Evolutionary conservation across 2,329 filamentous ascomycete genomes (phyloP).

Genomic region (Neonectria magnoliae): DNA sequence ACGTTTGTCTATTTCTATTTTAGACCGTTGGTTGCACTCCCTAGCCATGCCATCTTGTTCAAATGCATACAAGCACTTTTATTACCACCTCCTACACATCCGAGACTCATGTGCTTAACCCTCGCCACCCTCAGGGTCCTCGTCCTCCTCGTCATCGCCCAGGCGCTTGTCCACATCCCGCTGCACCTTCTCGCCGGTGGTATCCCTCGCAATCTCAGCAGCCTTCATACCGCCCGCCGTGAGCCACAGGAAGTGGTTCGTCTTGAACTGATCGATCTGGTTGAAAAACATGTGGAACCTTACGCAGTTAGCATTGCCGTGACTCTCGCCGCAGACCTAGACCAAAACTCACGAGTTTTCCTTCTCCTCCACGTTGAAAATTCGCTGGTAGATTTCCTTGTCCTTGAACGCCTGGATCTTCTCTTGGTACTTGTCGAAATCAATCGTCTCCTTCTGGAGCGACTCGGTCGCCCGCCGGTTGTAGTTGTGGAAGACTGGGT

Average conservation of each 20-base stretch:
- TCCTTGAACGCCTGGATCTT: slow-evolving; percentile 92
- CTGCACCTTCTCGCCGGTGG: slow-evolving; percentile 50
- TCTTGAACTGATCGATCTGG: slow-evolving; percentile 79
- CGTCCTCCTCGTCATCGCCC: slow-evolving; percentile 65
- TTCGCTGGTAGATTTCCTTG: slow-evolving; percentile 88
- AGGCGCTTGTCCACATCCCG: slow-evolving; percentile 58
- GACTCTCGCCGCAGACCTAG: background rate
- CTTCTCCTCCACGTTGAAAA: slow-evolving; percentile 89
- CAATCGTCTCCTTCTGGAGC: slow-evolving; percentile 73
- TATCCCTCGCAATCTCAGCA: slow-evolving; percentile 54
- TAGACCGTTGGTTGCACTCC: background rate
- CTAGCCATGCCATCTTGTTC: background rate
- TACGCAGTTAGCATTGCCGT: slow-evolving; percentile 25
- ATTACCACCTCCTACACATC: slow-evolving; percentile 1
- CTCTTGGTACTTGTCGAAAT: slow-evolving; percentile 81
- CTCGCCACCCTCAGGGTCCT: slow-evolving; percentile 59
- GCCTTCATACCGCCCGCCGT: slow-evolving; percentile 74
- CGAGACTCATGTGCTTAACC: slow-evolving; percentile 44
- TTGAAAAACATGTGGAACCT: slow-evolving; percentile 83
- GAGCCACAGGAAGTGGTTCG: slow-evolving; percentile 78
- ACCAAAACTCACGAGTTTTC: slow-evolving; percentile 77
- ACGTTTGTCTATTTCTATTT: no score
- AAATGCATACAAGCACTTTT: background rate
- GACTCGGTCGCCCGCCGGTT: slow-evolving; percentile 76
- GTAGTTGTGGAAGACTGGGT: slow-evolving; percentile 91